Conservation (phyloP, 2,329 filamentous ascomycete species). For the Aspergillus uvarum region DNA sequence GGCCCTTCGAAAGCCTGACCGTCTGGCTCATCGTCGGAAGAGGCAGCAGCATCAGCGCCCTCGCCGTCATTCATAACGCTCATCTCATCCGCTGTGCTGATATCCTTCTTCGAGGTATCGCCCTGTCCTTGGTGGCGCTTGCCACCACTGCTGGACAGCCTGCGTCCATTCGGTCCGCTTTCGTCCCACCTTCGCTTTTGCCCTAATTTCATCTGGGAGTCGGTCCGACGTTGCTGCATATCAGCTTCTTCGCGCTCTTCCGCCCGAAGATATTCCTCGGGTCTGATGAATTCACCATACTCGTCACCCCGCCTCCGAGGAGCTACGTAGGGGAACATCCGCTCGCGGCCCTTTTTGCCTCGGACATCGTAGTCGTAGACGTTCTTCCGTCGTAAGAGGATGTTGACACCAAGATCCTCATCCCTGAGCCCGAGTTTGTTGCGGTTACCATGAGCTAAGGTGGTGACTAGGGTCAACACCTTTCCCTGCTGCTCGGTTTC, state of each 20-base stretch:
- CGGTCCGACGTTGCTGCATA: slow-evolving; percentile 56
- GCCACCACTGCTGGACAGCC: slow-evolving; percentile 47
- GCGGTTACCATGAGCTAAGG: slow-evolving; percentile 76
- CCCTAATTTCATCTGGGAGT: slow-evolving; percentile 67
- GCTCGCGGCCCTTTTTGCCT: slow-evolving; percentile 86
- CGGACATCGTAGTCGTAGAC: slow-evolving; percentile 93
- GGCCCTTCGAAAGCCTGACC: slow-evolving; percentile 61
- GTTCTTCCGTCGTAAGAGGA: slow-evolving; percentile 82
- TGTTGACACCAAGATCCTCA: slow-evolving; percentile 86
- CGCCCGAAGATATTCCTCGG: slow-evolving; percentile 88
- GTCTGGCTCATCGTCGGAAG: slow-evolving; percentile 55
- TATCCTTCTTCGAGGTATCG: slow-evolving; percentile 29
- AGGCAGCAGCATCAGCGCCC: slow-evolving; percentile 58
- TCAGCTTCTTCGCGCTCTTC: slow-evolving; percentile 83
- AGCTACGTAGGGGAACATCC: slow-evolving; percentile 84
- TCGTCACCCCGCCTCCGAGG: slow-evolving; percentile 80
- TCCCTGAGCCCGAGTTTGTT: slow-evolving; percentile 86
- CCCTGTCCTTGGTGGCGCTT: slow-evolving; percentile 60
- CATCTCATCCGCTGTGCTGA: slow-evolving; percentile 52
- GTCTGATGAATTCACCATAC: slow-evolving; percentile 89
- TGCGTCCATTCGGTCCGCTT: slow-evolving; percentile 46
- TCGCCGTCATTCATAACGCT: slow-evolving; percentile 54
- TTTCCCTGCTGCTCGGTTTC: slow-evolving; percentile 89
- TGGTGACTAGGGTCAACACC: slow-evolving; percentile 82
- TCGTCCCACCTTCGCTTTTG: slow-evolving; percentile 96